Base-by-base conservation (phyloP, 2,329 filamentous ascomycete species). In the Herpomyces periplanetae region DNA sequence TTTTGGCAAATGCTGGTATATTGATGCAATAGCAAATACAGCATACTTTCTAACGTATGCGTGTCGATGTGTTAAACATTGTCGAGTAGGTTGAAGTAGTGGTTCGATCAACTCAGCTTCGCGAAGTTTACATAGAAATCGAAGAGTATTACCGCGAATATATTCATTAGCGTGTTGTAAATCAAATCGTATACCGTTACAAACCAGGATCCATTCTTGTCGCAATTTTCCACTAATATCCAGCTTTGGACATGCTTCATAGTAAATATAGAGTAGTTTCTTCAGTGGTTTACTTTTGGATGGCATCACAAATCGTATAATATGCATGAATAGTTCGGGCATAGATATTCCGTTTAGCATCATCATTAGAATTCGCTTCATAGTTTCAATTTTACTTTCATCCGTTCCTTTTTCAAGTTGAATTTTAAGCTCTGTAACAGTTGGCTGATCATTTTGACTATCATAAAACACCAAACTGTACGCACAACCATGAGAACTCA, bases 201-300 rank as follows among this genome's bases (percentile, higher is more conserved):
- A 96, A 32, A 96, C 80, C 34, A 96, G 45, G 38, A 96, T 96
- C 69, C 88, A 91, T 45, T 96, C 80, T 43, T 96, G 80, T 50
- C 88, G 88, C 27, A 96, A 47, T 51, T 91, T 96, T 34, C 80
- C 80, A 35, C 49, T 60, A 20, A 60, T 49, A 40, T 96, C 80
- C 23, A 71, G 59, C 46, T 96, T 96, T 15, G 75, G 80, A 39
- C 80, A 91, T 37, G 91, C 80, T 44, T 96, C 80, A 38, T 91
- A 88, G 47, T 96, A 96, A 41, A 96, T 80, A 44, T 96, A 96
- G 21, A 96, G 54, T 25, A 96, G 52, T 48, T 96, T 96, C 55
- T 96, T 96, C 32, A 96, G 48, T 16, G 63, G 48, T 46, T 96
- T 96, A 41, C 65, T 69, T 47, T 84, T 88, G 26, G 71, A 87